Evolutionary conservation across 345 rosid genomes (phyloP), one percentile per base, ranked within the genome.

Genomic region (Moricandia arvensis): DNA sequence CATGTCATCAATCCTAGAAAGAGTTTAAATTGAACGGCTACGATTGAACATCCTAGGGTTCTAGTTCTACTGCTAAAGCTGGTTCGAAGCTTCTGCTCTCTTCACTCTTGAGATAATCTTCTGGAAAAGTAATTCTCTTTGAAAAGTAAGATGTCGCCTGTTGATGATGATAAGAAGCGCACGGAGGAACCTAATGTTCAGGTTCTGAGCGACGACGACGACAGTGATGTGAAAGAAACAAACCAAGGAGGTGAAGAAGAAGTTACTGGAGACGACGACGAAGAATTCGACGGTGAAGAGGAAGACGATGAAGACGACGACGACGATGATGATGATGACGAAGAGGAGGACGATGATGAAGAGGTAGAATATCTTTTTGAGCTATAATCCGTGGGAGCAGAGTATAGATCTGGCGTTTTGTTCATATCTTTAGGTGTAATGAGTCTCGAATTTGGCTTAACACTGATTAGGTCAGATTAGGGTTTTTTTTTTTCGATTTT

Each of bases 241-340:
- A 89, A 75, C 1, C 88, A 83, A 0, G 87, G 62, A 0, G 87
- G 63, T 0, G 89, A 80, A 0, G 86, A 79, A 0, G 86, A 79
- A 0, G 86, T 18, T 4, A 79, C 80, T 0, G 90, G 79, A 0
- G 90, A 65, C 0, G 93, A 79, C 0, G 91, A 83, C 0, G 89
- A 82, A 0, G 86, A 78, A 0, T 84, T 81, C 2, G 89, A 83
- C 11, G 90, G 72, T 7, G 88, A 77, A 13, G 93, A 76, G 51
- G 87, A 83, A 47, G 92, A 86, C 1, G 91, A 86, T 0, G 93
- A 86, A 0, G 87, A 85, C 0, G 94, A 79, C 0, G 91, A 69
- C 0, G 90, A 53, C 0, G 88, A 68, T 0, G 89, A 75, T 0
- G 90, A 70, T 0, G 95, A 76, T 0, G 90, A 74, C 1, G 86